phyloP scores from a whole-genome alignment of 2,329 filamentous ascomycete species.

The Metarhizium guizhouense region DNA sequence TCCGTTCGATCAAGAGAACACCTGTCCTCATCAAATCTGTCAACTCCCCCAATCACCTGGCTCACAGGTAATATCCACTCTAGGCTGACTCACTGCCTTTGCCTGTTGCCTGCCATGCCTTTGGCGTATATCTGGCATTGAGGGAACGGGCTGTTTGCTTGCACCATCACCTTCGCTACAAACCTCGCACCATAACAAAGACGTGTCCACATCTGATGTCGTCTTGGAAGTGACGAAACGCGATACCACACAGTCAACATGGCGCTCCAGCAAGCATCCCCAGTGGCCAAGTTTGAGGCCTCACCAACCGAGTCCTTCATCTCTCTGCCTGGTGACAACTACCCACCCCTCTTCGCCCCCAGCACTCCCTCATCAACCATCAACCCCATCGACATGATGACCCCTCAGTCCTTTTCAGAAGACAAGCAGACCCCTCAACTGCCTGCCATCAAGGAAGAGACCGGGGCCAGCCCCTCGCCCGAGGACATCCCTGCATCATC shows the following conservation, averaged over 20 bases:
- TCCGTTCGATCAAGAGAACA: neutral
- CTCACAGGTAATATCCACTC: constrained; percentile 10
- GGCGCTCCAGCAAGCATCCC: constrained; percentile 31
- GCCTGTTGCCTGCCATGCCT: constrained; percentile 15
- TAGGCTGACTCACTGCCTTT: constrained; percentile 13
- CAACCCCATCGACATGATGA: constrained; percentile 41
- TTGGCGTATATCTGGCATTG: constrained; percentile 8
- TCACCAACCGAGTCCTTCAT: constrained; percentile 47
- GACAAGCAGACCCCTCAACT: constrained; percentile 17
- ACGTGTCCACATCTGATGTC: neutral
- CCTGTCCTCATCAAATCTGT: constrained; percentile 8
- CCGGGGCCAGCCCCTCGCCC: constrained; percentile 4
- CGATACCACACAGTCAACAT: constrained; percentile 16
- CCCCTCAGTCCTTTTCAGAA: constrained; percentile 31
- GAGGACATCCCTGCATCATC: constrained; percentile 12
- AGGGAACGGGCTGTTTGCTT: constrained; percentile 9
- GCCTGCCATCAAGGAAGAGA: constrained; percentile 16
- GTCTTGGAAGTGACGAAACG: too few species aligned
- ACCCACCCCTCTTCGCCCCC: constrained; percentile 37
- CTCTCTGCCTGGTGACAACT: constrained; percentile 39
- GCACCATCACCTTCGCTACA: neutral
- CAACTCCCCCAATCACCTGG: constrained; percentile 9
- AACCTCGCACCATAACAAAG: neutral
- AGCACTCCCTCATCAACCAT: constrained; percentile 26
- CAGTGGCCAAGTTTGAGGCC: constrained; percentile 41